Base-by-base conservation (phyloP, 2,329 filamentous ascomycete species). In the Meredithiella fracta region DNA sequence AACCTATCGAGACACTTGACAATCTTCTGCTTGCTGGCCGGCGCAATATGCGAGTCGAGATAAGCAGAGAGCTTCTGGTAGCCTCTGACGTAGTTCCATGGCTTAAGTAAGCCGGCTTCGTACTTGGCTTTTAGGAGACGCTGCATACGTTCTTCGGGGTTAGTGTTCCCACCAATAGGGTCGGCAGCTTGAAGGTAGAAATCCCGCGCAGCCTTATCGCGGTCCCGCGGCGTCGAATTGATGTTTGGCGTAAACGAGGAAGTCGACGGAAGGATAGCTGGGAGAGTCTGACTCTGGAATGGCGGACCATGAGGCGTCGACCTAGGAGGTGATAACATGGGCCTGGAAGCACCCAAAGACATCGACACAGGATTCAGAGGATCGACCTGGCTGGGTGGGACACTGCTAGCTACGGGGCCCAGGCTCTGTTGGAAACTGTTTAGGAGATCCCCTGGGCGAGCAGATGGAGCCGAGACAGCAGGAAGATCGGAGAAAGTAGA, bases 171-270 rank as follows among this genome's bases (percentile, higher is more conserved):
- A 17, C 54, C 56, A 4, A 87, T 87, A 1, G 92, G 92, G 67
- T 98, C 92, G 52, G 92, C 92, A 14, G 92, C 92, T 61, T 94
- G 94, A 69, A 97, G 84, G 70, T 96, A 97, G 70, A 96, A 98
- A 67, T 97, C 91, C 62, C 86, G 78, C 29, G 54, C 52, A 8
- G 86, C 74, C 67, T 82, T 82, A 64, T 92, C 86, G 66, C 80
- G 81, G 57, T 73, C 70, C 15, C 66, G 53, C n/a, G 57, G 55
- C 14, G 53, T 51, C 3, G 57, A 40, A 42, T 58, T 54, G 31
- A 17, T 22, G 22, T 44, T 20, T 49, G 22, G 11, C 9, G 44
- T 25, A 2, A 20, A 20, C 15, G 20, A 14, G 9, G 22, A 25
- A 6, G 55, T 17, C 9, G 55, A 52, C 44, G 49, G 11, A 22